These are phyloP conservation scores for Hypoxylon sp. DNA, from an alignment of 2,329 filamentous ascomycete species.

Conservation along the genomic window DNA sequence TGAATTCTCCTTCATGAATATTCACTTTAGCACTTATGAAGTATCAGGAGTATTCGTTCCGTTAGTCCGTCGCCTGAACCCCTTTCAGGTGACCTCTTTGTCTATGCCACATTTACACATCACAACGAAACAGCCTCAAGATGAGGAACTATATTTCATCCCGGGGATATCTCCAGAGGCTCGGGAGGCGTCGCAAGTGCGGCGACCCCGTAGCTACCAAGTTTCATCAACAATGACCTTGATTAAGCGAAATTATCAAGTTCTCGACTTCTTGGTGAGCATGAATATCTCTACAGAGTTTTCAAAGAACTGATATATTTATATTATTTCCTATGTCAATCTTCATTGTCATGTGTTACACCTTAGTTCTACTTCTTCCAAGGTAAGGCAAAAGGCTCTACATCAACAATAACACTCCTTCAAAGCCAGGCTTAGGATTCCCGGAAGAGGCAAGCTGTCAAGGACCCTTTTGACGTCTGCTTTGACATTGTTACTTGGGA, in stretches of 20 bases:
- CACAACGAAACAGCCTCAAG: neutral
- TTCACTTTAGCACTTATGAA: neutral
- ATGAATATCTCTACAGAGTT: constrained; percentile 20
- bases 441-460: constrained; percentile 49
- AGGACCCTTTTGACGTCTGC: constrained; percentile 44
- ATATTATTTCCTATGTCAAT: constrained; percentile 24
- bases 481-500: constrained; percentile 48
- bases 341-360: constrained; percentile 35
- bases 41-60: neutral
- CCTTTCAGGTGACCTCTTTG: constrained; percentile 18
- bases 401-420: constrained; percentile 22
- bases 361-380: constrained; percentile 17
- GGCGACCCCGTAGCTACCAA: neutral
- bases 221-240: constrained; percentile 32
- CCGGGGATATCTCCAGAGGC: neutral
- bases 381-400: constrained; percentile 26
- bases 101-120: neutral
- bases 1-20: neutral
- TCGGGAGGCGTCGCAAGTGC: neutral
- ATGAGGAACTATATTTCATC: neutral
- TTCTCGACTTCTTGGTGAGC: constrained; percentile 18
- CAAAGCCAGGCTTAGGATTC: constrained; percentile 11
- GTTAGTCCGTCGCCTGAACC: neutral
- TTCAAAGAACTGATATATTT: constrained; percentile 29
- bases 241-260: constrained; percentile 20